A percentile compares a stretch with the other conserved stretches of the same genome.
Evolutionary conservation across 169 alveolate genomes (phyloP).

Genomic region (Sarcocystis neurona): DNA sequence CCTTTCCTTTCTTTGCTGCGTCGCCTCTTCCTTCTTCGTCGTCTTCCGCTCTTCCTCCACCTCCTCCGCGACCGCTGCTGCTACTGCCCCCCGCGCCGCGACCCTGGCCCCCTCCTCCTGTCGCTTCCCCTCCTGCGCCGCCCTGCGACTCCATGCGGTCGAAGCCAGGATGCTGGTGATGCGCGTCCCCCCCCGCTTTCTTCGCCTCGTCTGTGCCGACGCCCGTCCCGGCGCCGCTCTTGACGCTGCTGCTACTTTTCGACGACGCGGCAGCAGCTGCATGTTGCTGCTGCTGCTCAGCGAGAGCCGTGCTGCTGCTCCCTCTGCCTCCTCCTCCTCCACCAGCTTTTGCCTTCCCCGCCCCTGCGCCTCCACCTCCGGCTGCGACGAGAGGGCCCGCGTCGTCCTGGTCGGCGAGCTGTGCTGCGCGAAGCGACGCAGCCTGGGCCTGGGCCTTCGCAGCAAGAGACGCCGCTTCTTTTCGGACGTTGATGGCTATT

Average conservation of each 20-base stretch:
- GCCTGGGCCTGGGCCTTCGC: slow-evolving; percentile 69
- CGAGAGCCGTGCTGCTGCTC: neutral
- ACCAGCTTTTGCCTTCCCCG: neutral
- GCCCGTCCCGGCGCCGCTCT: no score
- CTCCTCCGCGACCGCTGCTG: no score
- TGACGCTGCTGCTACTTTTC: no score
- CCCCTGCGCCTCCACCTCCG: slow-evolving; percentile 59
- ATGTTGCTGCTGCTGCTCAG: neutral
- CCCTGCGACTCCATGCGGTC: no score
- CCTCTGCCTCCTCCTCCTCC: slow-evolving; percentile 13
- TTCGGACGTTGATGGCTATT: slow-evolving; percentile 76
- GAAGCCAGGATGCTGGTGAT: no score
- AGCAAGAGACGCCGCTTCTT: slow-evolving; percentile 82
- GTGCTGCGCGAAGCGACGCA: slow-evolving; percentile 61
- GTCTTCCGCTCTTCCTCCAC: neutral
- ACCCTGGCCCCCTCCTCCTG: slow-evolving; percentile 17
- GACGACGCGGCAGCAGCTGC: neutral
- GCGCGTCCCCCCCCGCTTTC: slow-evolving; percentile 48
- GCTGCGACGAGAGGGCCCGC: slow-evolving; percentile 50
- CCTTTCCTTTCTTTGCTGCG: neutral
- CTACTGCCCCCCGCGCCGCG: neutral
- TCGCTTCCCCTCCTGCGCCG: slow-evolving; percentile 55
- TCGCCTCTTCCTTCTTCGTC: neutral
- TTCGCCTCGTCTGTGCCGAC: neutral
- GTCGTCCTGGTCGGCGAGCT: slow-evolving; percentile 59